Evolutionary conservation across 2,329 filamentous ascomycete genomes (phyloP).

Genomic region (Myriosclerotinia duriaeana): DNA sequence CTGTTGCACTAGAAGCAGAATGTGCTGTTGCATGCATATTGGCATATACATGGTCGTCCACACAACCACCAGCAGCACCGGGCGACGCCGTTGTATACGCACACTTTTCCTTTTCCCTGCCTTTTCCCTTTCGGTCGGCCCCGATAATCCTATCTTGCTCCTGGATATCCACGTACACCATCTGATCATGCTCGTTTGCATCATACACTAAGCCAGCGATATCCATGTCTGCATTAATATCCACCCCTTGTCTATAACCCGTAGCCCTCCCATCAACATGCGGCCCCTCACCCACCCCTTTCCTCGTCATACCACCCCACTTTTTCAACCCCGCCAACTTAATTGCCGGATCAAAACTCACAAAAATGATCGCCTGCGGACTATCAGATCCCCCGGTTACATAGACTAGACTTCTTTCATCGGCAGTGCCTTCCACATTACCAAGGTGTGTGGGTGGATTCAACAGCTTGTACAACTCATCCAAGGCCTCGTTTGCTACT

Average conservation of each 20-base stretch:
- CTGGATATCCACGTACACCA: conserved; percentile 25
- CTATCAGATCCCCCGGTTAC: conserved; percentile 38
- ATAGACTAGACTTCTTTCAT: conserved; percentile 52
- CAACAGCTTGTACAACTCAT: conserved; percentile 43
- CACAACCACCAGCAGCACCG: neutral
- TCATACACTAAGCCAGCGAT: neutral
- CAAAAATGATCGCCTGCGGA: conserved; percentile 44
- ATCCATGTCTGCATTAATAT: neutral
- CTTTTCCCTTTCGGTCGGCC: conserved; percentile 36
- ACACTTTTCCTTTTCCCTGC: conserved; percentile 30
- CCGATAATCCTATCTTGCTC: conserved; percentile 31
- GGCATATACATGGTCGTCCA: neutral
- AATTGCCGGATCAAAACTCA: conserved; percentile 47
- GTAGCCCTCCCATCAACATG: conserved; percentile 36
- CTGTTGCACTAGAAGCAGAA: conserved; percentile 2
- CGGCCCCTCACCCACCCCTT: conserved; percentile 35
- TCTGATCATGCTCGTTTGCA: neutral
- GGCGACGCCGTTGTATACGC: neutral
- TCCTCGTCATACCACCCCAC: conserved; percentile 30
- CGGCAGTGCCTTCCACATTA: conserved; percentile 46
- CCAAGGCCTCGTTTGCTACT: conserved; percentile 37
- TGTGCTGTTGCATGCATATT: neutral
- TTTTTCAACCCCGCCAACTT: conserved; percentile 38
- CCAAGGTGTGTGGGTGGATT: conserved; percentile 44
- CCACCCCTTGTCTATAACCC: conserved; percentile 10